Conservation (phyloP, 2,329 filamentous ascomycete species). For the Pleomassaria siparia region DNA sequence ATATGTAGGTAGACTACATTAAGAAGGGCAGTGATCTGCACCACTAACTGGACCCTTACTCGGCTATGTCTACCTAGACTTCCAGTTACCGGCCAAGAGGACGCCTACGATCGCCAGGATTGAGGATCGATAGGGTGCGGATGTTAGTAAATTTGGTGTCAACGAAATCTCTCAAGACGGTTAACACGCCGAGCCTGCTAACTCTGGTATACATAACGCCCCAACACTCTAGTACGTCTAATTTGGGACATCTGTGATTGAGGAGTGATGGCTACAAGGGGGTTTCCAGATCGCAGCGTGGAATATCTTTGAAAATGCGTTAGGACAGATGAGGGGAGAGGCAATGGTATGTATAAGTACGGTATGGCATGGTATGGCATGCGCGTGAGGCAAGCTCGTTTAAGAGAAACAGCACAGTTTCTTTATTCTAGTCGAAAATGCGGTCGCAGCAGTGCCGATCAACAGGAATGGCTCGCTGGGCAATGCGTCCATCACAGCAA, state of each 20-base stretch:
- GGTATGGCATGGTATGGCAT: too few species aligned
- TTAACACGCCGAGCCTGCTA: background rate
- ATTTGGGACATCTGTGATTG: background rate
- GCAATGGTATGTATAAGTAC: too few species aligned
- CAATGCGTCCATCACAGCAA: conserved; percentile 45
- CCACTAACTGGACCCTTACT: too few species aligned
- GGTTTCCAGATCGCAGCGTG: background rate
- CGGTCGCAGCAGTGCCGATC: conserved; percentile 55
- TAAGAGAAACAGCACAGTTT: conserved; percentile 54
- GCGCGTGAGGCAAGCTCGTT: background rate
- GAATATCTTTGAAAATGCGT: background rate
- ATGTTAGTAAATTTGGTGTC: too few species aligned
- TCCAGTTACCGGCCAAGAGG: too few species aligned
- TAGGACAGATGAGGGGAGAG: background rate
- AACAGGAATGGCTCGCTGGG: conserved; percentile 50
- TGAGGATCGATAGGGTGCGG: too few species aligned
- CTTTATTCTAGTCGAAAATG: conserved; percentile 56
- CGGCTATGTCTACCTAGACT: too few species aligned
- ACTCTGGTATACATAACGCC: too few species aligned
- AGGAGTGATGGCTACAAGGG: background rate
- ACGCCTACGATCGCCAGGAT: too few species aligned
- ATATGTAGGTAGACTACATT: too few species aligned
- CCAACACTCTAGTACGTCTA: background rate
- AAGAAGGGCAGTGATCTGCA: too few species aligned
- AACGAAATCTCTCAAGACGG: background rate